phyloP scores from a whole-genome alignment of 352 stramenopile species.

The Aphanomyces cochlioides region DNA sequence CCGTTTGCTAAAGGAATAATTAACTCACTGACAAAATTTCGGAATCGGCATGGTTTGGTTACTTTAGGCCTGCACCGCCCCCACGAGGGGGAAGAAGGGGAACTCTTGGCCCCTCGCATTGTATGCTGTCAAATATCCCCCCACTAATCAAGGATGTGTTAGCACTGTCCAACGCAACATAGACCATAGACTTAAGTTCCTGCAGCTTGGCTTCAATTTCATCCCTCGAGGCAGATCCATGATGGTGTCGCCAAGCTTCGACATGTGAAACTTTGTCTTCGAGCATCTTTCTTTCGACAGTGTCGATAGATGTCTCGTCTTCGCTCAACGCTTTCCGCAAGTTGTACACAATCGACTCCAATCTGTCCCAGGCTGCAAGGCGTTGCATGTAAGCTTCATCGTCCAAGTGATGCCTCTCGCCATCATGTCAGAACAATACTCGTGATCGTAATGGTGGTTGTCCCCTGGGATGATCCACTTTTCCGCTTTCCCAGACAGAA shows the following conservation, averaged over 20 bases:
- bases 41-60: too few relatives aligned
- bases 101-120: too few relatives aligned
- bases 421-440: slow-evolving; percentile 91
- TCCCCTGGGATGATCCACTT: slow-evolving; percentile 96
- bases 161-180: too few relatives aligned
- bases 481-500: slow-evolving; percentile 86
- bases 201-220: slow-evolving; percentile 85
- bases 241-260: slow-evolving; percentile 62
- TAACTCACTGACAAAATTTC: too few relatives aligned
- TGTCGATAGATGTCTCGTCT: slow-evolving; percentile 75
- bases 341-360: slow-evolving; percentile 88
- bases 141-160: too few relatives aligned
- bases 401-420: slow-evolving; percentile 88
- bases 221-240: slow-evolving; percentile 67
- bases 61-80: too few relatives aligned
- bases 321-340: slow-evolving; percentile 79
- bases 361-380: slow-evolving; percentile 70
- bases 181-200: slow-evolving; percentile 58
- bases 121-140: too few relatives aligned
- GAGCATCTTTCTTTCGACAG: slow-evolving; percentile 52
- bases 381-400: slow-evolving; percentile 67
- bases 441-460: slow-evolving; percentile 86
- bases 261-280: slow-evolving; percentile 52
- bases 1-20: too few relatives aligned
- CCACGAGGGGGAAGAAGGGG: too few relatives aligned